These are phyloP conservation scores for Clonostachys rosea DNA, from an alignment of 2,329 filamentous ascomycete genomes.

Conservation along the genomic window DNA sequence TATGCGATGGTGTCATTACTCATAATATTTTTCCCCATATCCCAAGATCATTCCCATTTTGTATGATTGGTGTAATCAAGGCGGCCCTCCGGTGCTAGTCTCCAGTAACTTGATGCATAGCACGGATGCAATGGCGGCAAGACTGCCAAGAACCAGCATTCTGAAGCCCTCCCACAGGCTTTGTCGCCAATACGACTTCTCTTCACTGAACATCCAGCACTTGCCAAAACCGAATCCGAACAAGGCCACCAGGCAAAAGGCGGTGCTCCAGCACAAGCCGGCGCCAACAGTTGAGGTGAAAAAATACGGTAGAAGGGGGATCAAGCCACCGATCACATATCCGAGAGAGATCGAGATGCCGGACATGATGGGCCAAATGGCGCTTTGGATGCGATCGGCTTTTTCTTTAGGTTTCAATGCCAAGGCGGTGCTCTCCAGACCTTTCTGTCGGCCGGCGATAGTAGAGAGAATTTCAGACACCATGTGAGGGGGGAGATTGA, in stretches of 20 bases:
- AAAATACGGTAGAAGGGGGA: conserved; percentile 60
- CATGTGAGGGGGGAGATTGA: conserved; percentile 14
- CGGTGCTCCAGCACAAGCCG: conserved; percentile 48
- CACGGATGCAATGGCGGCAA: too few relatives aligned
- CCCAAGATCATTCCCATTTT: too few relatives aligned
- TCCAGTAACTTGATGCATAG: too few relatives aligned
- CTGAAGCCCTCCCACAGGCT: conserved; percentile 2
- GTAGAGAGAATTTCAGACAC: conserved; percentile 6
- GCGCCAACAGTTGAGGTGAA: conserved; percentile 31
- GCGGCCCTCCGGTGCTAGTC: too few relatives aligned
- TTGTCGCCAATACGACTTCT: conserved; percentile 1
- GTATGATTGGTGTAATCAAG: too few relatives aligned
- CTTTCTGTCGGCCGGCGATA: not conserved
- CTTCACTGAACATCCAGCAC: conserved; percentile 29
- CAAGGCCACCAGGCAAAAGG: conserved; percentile 46
- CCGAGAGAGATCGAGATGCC: conserved; percentile 57
- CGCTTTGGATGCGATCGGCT: conserved; percentile 9
- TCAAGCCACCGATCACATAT: conserved; percentile 58
- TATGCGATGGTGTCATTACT: too few relatives aligned
- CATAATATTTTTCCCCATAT: too few relatives aligned
- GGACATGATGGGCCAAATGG: conserved; percentile 33
- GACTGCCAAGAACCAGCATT: conserved; percentile 16
- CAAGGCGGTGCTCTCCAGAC: not conserved
- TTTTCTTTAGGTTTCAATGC: not conserved
- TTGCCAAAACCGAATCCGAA: conserved; percentile 55